These are phyloP conservation scores for Alternaria sp. DNA, from an alignment of 2,329 filamentous ascomycete species.

Conservation along the genomic window DNA sequence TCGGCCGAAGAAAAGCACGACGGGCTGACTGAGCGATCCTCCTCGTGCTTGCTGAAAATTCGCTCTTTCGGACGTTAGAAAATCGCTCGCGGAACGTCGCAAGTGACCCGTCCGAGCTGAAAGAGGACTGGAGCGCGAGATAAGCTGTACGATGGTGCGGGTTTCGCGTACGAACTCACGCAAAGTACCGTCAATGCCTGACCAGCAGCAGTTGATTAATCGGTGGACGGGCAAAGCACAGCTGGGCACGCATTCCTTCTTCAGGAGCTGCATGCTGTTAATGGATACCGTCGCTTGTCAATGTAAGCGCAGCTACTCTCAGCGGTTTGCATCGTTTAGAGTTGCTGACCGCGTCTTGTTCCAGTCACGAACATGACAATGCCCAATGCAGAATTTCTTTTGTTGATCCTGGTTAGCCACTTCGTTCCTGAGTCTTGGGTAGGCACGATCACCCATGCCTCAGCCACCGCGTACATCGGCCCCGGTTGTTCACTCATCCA, in stretches of 20 bases:
- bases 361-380: constrained; percentile 9
- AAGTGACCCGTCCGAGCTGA: constrained; percentile 8
- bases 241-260: background rate
- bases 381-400: background rate
- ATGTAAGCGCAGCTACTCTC: constrained; percentile 12
- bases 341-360: constrained; percentile 23
- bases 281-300: background rate
- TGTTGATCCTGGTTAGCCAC: background rate
- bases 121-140: constrained; percentile 9
- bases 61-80: constrained; percentile 15
- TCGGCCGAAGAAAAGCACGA: constrained; percentile 29
- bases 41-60: background rate
- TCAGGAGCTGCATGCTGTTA: background rate
- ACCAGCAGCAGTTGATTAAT: background rate
- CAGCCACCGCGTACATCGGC: constrained; percentile 1
- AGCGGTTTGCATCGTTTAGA: constrained; percentile 20
- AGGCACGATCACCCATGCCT: constrained; percentile 6
- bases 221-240: background rate
- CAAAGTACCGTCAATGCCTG: background rate
- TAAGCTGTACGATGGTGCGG: background rate
- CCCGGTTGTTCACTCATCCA: constrained; percentile 15
- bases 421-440: background rate
- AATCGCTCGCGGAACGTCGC: constrained; percentile 28
- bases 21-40: constrained; percentile 14
- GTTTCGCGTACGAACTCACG: background rate